Percentiles rank a stretch among this genome's conserved stretches.
Conservation (phyloP, 305 asterid species). For the Vinca major region DNA sequence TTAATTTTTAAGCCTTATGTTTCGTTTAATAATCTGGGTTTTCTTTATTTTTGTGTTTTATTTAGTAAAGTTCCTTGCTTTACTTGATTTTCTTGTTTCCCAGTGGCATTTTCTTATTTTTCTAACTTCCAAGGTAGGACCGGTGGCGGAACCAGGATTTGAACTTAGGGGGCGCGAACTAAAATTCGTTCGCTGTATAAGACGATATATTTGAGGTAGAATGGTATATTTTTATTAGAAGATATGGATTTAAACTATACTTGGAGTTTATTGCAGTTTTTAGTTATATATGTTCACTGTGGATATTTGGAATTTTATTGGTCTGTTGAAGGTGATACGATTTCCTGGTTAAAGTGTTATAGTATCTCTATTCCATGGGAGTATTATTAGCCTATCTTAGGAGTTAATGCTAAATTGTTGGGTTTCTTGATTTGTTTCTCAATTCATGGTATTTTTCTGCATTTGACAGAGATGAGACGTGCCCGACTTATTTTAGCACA, state of each 20-base stretch:
- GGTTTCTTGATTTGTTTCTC: slow-evolving; percentile 2
- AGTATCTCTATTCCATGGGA: not conserved
- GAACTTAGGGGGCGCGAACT: too few species aligned
- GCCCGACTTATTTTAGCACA: slow-evolving; percentile 9
- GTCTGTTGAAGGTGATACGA: not conserved
- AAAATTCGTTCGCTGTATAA: too few species aligned
- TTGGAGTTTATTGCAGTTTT: slow-evolving; percentile 1
- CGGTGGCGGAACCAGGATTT: too few species aligned
- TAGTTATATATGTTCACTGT: not conserved
- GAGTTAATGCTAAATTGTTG: not conserved
- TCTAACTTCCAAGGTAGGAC: slow-evolving; percentile 1
- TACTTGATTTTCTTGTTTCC: slow-evolving; percentile 1
- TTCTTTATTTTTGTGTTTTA: not conserved
- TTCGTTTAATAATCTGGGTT: not conserved
- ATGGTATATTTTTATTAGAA: too few species aligned
- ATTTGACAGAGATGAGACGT: slow-evolving; percentile 3
- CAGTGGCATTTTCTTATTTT: not conserved
- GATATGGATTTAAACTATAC: too few species aligned
- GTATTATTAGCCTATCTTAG: not conserved
- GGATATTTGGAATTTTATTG: not conserved
- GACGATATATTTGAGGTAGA: too few species aligned
- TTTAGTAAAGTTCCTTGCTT: slow-evolving; percentile 6
- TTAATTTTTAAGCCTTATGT: not conserved
- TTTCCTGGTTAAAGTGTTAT: slow-evolving; percentile 2
- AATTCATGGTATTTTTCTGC: not conserved